phyloP scores from a whole-genome alignment of 2,329 filamentous ascomycete genomes.

The Aspergillus aculeatinus region DNA sequence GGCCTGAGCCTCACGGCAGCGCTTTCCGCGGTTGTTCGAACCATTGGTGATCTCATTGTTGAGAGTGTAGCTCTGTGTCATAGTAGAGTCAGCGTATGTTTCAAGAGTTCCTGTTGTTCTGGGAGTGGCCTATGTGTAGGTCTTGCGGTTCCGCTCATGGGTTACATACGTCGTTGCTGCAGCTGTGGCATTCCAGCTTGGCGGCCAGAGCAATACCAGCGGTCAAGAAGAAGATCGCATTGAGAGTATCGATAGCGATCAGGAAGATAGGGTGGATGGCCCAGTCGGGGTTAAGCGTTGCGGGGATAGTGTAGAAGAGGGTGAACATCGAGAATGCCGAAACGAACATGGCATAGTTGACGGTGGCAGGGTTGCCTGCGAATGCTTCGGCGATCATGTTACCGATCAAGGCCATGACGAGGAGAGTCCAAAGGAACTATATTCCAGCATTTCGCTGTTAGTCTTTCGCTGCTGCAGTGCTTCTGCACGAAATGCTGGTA shows the following conservation, averaged over 20 bases:
- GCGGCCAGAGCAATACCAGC: conserved; percentile 51
- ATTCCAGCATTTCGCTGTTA: conserved; percentile 7
- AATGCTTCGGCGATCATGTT: conserved; percentile 59
- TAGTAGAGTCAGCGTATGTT: conserved; percentile 10
- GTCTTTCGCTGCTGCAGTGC: not conserved
- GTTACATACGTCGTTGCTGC: conserved; percentile 45
- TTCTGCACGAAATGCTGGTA: not conserved
- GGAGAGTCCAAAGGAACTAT: conserved; percentile 59
- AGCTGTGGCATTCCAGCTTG: conserved; percentile 45
- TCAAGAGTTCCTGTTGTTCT: not conserved
- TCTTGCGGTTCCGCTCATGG: not conserved
- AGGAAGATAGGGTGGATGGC: conserved; percentile 45
- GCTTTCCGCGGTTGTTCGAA: conserved; percentile 34
- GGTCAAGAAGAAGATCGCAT: conserved; percentile 50
- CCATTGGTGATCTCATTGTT: conserved; percentile 49
- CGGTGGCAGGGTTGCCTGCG: conserved; percentile 55
- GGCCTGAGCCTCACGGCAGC: conserved; percentile 54
- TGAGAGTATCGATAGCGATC: conserved; percentile 47
- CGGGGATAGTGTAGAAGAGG: conserved; percentile 49
- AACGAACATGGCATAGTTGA: conserved; percentile 56
- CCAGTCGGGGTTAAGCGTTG: conserved; percentile 42
- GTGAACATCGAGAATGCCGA: conserved; percentile 50
- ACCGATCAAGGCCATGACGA: conserved; percentile 61
- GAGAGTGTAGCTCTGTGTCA: conserved; percentile 38
- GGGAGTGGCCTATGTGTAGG: not conserved